Evolutionary conservation across 139 green algal species (phyloP), one percentile per base, ranked within the genome.

Genomic region (Penium margaritaceum): DNA sequence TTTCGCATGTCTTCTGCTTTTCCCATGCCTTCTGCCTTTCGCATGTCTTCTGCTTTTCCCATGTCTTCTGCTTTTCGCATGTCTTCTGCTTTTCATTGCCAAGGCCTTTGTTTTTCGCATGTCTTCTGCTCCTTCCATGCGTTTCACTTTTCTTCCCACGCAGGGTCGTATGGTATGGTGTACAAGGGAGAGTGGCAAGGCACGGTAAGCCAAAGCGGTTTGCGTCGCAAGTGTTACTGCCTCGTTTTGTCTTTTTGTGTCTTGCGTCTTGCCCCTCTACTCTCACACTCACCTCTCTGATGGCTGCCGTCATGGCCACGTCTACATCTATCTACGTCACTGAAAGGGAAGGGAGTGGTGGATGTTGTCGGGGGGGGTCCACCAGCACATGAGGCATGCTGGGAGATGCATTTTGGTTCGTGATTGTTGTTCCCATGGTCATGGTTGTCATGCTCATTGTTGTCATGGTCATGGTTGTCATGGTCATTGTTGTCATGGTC

Each of bases 151-250:
- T 36, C 21, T 35, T 29, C 21, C 14, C 38, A 62, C 21, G 65
- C 65, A 72, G 65, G 65, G 7, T 72, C 65, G 15, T 72, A 72
- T 21, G 65, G 65, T 9, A 72, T 65, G 30, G 65, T 72, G 5
- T 72, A 46, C 38, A 19, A 36, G 12, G 65, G 27, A 67, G 65
- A 72, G 35, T 72, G 65, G 65, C 65, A 72, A 24, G 65, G 65
- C 36, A 65, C 65, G 54, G 70, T 70, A 29, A 29, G 62, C n/a
- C n/a, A n/a, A n/a, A n/a, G n/a, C n/a, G n/a, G n/a, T n/a, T n/a
- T n/a, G n/a, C n/a, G n/a, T n/a, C n/a, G n/a, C n/a, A n/a, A n/a
- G n/a, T n/a, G n/a, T n/a, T n/a, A n/a, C n/a, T n/a, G n/a, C n/a
- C n/a, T n/a, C n/a, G n/a, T n/a, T n/a, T n/a, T n/a, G n/a, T n/a